Percentiles rank a stretch among this genome's conserved stretches.
Evolutionary conservation across 2,329 filamentous ascomycete species (phyloP).

Genomic region (Pseudogymnoascus destructans): DNA sequence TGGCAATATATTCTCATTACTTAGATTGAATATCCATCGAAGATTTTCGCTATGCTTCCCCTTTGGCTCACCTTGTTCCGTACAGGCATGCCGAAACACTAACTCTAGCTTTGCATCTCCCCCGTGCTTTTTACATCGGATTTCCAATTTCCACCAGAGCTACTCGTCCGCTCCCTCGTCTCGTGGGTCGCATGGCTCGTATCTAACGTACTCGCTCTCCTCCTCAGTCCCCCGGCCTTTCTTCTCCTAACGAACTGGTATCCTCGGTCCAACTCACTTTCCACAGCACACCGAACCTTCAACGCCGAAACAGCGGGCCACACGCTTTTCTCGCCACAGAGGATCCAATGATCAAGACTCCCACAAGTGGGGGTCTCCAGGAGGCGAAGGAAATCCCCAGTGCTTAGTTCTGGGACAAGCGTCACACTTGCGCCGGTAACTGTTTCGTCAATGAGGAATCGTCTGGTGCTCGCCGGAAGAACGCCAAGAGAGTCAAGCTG

Average conservation of each 20-base stretch:
- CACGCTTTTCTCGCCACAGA: slow-evolving; percentile 70
- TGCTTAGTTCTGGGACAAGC: slow-evolving; percentile 65
- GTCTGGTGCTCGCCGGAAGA: slow-evolving; percentile 54
- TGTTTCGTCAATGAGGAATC: slow-evolving; percentile 71
- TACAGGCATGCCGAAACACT: background rate
- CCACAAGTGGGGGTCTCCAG: slow-evolving; percentile 71
- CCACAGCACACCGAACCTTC: slow-evolving; percentile 69
- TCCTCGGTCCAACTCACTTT: slow-evolving; percentile 74
- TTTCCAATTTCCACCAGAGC: slow-evolving; percentile 18
- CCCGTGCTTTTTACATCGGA: background rate
- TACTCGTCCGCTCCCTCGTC: slow-evolving; percentile 22
- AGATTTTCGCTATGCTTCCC: slow-evolving; percentile 6
- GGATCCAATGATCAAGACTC: slow-evolving; percentile 72
- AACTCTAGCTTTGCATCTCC: slow-evolving; percentile 6
- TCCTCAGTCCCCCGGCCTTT: slow-evolving; percentile 25
- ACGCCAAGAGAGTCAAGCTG: slow-evolving; percentile 69
- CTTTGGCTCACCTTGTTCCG: background rate
- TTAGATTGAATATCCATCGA: slow-evolving; percentile 1
- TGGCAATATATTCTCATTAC: background rate
- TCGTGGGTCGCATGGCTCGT: slow-evolving; percentile 19
- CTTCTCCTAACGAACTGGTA: slow-evolving; percentile 64
- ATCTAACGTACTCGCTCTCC: slow-evolving; percentile 24
- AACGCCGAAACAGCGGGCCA: slow-evolving; percentile 82
- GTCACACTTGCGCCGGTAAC: slow-evolving; percentile 68
- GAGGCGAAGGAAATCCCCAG: slow-evolving; percentile 60